Conservation (phyloP, 2,329 filamentous ascomycete species). For the Lasiodiplodia theobromae region DNA sequence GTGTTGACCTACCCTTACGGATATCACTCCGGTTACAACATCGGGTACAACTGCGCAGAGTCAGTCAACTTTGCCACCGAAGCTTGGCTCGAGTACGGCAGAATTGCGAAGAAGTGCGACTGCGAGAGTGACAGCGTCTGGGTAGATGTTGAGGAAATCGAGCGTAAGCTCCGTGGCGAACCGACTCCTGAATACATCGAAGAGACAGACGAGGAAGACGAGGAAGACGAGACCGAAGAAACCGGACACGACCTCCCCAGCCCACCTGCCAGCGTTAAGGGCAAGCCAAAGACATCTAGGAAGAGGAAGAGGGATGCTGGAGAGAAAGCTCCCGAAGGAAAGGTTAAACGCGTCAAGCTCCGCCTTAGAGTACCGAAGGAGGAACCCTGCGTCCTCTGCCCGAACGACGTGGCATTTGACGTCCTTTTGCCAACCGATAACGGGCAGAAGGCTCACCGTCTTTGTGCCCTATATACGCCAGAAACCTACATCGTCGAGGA, state of each 20-base stretch:
- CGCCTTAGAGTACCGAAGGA: conserved; percentile 76
- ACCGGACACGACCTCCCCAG: conserved; percentile 74
- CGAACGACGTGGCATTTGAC: conserved; percentile 83
- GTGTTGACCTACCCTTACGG: conserved; percentile 98
- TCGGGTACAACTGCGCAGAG: conserved; percentile 98
- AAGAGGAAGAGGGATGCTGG: conserved; percentile 73
- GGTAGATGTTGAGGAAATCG: conserved; percentile 96
- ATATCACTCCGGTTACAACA: conserved; percentile 96
- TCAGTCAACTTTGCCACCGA: conserved; percentile 98
- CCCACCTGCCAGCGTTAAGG: conserved; percentile 77
- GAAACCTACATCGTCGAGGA: conserved; percentile 88
- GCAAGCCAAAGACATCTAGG: conserved; percentile 65
- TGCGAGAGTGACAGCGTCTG: conserved; percentile 98
- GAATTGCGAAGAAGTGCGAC: conserved; percentile 95
- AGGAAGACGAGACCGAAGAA: conserved; percentile 59
- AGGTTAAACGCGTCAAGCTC: conserved; percentile 77
- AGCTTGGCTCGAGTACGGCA: conserved; percentile 92
- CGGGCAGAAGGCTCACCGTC: conserved; percentile 82
- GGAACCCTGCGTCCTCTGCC: conserved; percentile 89
- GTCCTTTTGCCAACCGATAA: conserved; percentile 88
- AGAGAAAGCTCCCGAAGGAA: conserved; percentile 63
- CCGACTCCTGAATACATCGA: conserved; percentile 80
- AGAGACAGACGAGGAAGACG: conserved; percentile 74
- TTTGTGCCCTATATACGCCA: conserved; percentile 89
- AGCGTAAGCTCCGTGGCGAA: conserved; percentile 90